Base-by-base conservation (phyloP, 2,329 filamentous ascomycete species). In the Alternaria triticina region DNA sequence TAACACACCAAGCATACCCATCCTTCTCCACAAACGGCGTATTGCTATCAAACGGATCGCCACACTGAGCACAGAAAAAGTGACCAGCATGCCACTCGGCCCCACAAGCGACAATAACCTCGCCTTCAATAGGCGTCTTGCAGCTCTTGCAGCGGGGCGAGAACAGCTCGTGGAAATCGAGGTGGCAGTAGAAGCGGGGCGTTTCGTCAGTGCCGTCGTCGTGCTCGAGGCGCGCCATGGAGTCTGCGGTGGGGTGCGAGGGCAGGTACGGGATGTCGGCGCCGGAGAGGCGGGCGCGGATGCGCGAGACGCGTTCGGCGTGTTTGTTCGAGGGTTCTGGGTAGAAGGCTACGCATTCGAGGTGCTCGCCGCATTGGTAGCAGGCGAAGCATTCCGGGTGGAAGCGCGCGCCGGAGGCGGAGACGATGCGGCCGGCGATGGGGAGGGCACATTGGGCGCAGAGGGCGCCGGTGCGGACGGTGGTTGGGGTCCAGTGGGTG, bases 31-130 rank as follows among this genome's bases (percentile, higher is more conserved):
- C 93, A 77, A 99, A 99, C 0, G 96, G 95, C 10, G 85, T 90
- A 4, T 77, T 79, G 0, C 83, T 80, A 66, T 86, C 85, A 69
- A 90, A 90, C 1, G 88, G 88, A 82, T 99, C 95, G 70, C 96
- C 96, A 78, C 96, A 99, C 84, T 99, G 94, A 45, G 96, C 96
- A 77, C 96, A 99, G 86, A 99, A 99, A 83, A 99, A 99, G 82
- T 99, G 96, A 0, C 96, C 96, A 57, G 92, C 92, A 79, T 99
- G 96, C 92, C 93, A 99, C 81, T 97, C 94, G n/a, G 90, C 88
- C 1, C 96, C 96, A 60, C 97, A 93, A 1, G 96, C 96, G 13
- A 97, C 90, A 30, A 97, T 90, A 70, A 98, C 93, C 81, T 98
- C 94, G 45, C 94, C 94, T 70, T 98, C 90, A 74, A 99, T 99